A percentile compares a stretch with the other conserved stretches of the same genome.
phyloP scores from a whole-genome alignment of 2,329 filamentous ascomycete genomes.

The Penicillium sp. region DNA sequence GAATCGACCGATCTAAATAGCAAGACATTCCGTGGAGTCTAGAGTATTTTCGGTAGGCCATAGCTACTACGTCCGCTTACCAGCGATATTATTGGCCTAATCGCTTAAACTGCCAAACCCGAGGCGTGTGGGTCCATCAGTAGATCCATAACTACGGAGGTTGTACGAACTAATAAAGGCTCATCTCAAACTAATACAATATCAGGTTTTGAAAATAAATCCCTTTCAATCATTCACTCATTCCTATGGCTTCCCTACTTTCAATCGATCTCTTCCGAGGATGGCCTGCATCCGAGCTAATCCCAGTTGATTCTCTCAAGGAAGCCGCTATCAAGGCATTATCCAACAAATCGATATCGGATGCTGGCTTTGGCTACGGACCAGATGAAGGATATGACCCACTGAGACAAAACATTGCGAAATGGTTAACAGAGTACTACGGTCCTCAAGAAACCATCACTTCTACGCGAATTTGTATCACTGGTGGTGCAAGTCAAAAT shows the following conservation, averaged over 20 bases:
- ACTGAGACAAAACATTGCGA: slow-evolving; percentile 68
- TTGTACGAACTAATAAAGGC: not conserved
- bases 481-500: slow-evolving; percentile 82
- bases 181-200: too few relatives aligned
- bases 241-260: slow-evolving; percentile 7
- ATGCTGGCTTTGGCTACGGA: slow-evolving; percentile 73
- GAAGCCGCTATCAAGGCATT: slow-evolving; percentile 66
- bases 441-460: slow-evolving; percentile 46
- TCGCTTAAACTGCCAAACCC: slow-evolving; percentile 8
- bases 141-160: not conserved
- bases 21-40: not conserved
- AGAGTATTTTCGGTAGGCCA: not conserved
- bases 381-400: slow-evolving; percentile 74
- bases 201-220: not conserved
- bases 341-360: slow-evolving; percentile 61
- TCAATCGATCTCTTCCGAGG: slow-evolving; percentile 51
- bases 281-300: slow-evolving; percentile 59
- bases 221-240: not conserved
- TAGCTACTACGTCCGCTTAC: not conserved
- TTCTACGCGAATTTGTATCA: slow-evolving; percentile 72
- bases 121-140: slow-evolving; percentile 8
- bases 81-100: slow-evolving; percentile 6
- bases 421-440: slow-evolving; percentile 72
- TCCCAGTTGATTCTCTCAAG: slow-evolving; percentile 67
- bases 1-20: too few relatives aligned